phyloP scores from a whole-genome alignment of 139 green algal species.

The Chlamydomonas sp. region DNA sequence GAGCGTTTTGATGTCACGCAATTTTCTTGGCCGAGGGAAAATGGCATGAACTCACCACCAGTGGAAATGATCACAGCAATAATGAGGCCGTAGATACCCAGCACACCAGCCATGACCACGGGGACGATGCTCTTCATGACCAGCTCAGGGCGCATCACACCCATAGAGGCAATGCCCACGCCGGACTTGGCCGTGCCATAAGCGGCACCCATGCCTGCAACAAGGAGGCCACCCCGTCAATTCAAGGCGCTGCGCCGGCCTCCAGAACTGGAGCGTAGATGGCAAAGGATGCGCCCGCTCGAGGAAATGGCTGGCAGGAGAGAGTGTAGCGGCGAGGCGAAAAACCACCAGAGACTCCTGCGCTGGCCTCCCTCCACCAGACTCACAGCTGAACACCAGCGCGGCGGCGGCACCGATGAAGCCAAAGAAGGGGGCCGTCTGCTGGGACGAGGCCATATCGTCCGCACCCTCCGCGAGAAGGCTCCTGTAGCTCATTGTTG shows the following conservation, averaged over 20 bases:
- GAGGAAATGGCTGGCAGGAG: neutral
- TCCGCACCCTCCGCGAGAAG: neutral
- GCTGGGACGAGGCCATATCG: conserved; percentile 26
- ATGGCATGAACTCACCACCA: conserved; percentile 72
- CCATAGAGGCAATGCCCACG: conserved; percentile 99
- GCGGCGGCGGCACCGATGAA: conserved; percentile 96
- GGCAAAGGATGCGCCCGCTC: neutral
- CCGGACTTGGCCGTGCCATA: conserved; percentile 99
- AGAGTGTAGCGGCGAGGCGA: neutral
- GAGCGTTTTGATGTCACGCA: too few relatives aligned
- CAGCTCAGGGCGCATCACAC: conserved; percentile 98
- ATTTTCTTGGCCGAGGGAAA: neutral
- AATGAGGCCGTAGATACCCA: conserved; percentile 99
- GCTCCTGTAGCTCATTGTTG: neutral
- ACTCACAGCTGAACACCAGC: conserved; percentile 96
- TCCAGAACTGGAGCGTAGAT: neutral
- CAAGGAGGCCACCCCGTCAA: neutral
- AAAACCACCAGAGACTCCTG: neutral
- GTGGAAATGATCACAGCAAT: conserved; percentile 99
- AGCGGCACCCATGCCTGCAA: conserved; percentile 93
- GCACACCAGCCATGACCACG: conserved; percentile 98
- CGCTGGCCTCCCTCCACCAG: neutral
- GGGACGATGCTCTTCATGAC: conserved; percentile 99
- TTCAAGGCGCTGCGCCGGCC: neutral
- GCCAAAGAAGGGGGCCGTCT: conserved; percentile 94